Conservation (phyloP, 805 yeast genomes). For the Lipomyces spencermartinsiae region DNA sequence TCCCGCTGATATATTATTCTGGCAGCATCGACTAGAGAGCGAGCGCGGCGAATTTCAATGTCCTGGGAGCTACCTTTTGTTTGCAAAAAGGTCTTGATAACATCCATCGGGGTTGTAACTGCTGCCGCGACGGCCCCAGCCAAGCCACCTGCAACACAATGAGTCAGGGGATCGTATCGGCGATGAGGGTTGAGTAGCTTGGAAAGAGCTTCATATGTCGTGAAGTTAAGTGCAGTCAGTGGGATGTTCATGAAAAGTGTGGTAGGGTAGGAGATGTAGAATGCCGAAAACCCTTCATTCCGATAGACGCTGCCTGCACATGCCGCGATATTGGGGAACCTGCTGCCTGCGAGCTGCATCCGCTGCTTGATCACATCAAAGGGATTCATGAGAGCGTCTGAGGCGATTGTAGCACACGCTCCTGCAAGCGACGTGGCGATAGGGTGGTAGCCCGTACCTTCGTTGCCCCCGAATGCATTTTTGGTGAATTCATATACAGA, state of each 20-base stretch:
- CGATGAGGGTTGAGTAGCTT: conserved; percentile 75
- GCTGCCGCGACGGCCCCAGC: conserved; percentile 98
- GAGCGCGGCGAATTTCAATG: conserved; percentile 56
- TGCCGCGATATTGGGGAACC: conserved; percentile 39
- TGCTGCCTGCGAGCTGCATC: conserved; percentile 68
- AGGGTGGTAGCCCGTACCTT: conserved; percentile 66
- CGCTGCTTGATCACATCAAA: conserved; percentile 94
- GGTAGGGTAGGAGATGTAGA: conserved; percentile 92
- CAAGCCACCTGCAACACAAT: conserved; percentile 90
- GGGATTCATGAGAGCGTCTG: conserved; percentile 97
- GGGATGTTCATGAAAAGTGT: conserved; percentile 91
- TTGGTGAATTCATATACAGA: conserved; percentile 89
- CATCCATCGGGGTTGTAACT: conserved; percentile 91
- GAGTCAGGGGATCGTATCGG: conserved; percentile 83
- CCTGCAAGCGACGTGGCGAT: conserved; percentile 86
- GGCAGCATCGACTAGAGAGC: conserved; percentile 75
- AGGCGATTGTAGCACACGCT: conserved; percentile 87
- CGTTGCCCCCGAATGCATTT: conserved; percentile 54
- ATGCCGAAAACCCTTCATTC: conserved; percentile 64
- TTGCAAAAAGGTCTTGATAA: conserved; percentile 89
- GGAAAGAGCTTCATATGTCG: conserved; percentile 86
- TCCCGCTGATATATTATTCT: conserved; percentile 58
- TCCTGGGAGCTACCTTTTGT: conserved; percentile 59
- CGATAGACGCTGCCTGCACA: conserved; percentile 46
- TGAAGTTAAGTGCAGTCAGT: conserved; percentile 92